A percentile compares a stretch with the other conserved stretches of the same genome.
These are phyloP conservation scores for Xylaria sp. DNA, from an alignment of 2,329 filamentous ascomycete species.

Conservation along the genomic window DNA sequence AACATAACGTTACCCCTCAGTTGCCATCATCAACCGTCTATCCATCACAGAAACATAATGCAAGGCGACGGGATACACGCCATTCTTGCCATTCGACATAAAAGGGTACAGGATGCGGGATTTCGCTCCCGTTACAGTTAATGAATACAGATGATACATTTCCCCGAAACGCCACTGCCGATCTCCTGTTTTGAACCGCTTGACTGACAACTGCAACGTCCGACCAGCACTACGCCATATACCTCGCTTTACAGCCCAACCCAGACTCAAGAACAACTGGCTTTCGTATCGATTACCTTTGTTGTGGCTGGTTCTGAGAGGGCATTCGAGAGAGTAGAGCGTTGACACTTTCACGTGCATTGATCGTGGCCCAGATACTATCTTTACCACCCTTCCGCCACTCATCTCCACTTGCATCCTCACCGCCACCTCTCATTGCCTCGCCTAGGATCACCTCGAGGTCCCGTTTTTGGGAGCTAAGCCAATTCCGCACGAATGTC, in stretches of 20 bases:
- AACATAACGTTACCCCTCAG: slow-evolving; percentile 21
- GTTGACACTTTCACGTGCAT: slow-evolving; percentile 67
- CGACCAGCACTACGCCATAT: slow-evolving; percentile 5
- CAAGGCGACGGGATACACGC: not conserved
- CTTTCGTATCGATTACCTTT: slow-evolving; percentile 17
- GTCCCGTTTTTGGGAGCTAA: slow-evolving; percentile 89
- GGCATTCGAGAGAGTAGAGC: slow-evolving; percentile 62
- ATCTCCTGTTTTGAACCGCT: not conserved
- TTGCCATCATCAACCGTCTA: not conserved
- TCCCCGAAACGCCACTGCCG: slow-evolving; percentile 16
- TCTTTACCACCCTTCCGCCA: slow-evolving; percentile 67
- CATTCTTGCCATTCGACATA: not conserved
- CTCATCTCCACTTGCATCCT: slow-evolving; percentile 64
- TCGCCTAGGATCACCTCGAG: slow-evolving; percentile 88
- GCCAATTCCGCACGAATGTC: slow-evolving; percentile 84
- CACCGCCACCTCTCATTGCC: slow-evolving; percentile 68
- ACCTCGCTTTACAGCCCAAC: not conserved
- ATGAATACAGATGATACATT: not conserved
- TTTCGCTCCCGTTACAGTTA: slow-evolving; percentile 5
- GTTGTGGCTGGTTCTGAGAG: slow-evolving; percentile 31
- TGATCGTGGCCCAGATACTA: slow-evolving; percentile 62
- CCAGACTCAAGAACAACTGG: no score
- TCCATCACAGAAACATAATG: not conserved
- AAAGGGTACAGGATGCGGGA: not conserved
- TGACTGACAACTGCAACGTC: not conserved